Conservation (phyloP, 495 filamentous ascomycete genomes). For the Aspergillus kassunensis region DNA sequence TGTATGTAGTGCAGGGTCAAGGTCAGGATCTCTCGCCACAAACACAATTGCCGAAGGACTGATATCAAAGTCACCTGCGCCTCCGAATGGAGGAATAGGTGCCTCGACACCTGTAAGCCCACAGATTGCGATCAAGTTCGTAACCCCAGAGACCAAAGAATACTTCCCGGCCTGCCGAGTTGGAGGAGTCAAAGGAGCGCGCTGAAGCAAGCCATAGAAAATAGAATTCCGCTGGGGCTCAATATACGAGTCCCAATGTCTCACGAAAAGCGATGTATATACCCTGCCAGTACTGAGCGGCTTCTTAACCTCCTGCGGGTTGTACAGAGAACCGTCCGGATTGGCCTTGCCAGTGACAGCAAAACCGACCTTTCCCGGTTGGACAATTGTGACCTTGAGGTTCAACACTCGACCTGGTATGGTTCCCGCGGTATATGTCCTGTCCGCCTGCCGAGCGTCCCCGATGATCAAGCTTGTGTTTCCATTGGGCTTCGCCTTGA, state of each 20-base stretch:
- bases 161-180: conserved; percentile 40
- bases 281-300: conserved; percentile 47
- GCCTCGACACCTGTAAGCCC: conserved; percentile 45
- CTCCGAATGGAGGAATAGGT: conserved; percentile 58
- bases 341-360: conserved; percentile 59
- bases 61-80: conserved; percentile 56
- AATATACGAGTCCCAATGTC: conserved; percentile 60
- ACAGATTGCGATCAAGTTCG: conserved; percentile 44
- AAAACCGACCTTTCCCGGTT: conserved; percentile 63
- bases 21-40: conserved; percentile 75
- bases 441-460: conserved; percentile 51
- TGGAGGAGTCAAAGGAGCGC: conserved; percentile 33
- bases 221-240: conserved; percentile 65
- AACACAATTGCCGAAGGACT: conserved; percentile 62
- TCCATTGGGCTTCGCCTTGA: conserved; percentile 62
- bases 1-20: conserved; percentile 77
- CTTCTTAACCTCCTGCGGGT: conserved; percentile 51
- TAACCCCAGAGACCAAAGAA: conserved; percentile 41
- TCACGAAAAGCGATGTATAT: conserved; percentile 55
- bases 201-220: conserved; percentile 66
- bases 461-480: conserved; percentile 61
- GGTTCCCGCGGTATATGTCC: conserved; percentile 56
- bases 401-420: conserved; percentile 70
- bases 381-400: conserved; percentile 62
- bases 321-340: conserved; percentile 53